These are phyloP conservation scores for Linanthus parryae DNA, from an alignment of 148 eudicot species.

Conservation along the genomic window DNA sequence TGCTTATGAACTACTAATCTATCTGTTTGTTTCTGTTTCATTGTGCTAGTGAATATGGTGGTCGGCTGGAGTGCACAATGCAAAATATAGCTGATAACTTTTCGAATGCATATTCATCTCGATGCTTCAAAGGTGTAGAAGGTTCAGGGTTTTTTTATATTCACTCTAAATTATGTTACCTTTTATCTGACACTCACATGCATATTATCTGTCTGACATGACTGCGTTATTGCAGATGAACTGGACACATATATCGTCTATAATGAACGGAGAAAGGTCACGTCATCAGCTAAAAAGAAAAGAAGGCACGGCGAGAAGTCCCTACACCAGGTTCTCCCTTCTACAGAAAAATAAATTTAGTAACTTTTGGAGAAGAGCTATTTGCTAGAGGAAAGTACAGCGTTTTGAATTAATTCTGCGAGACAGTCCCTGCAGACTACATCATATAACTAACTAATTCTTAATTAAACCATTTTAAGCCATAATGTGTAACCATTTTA, in stretches of 20 bases:
- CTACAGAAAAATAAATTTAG: no score
- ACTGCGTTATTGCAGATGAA: slow-evolving; percentile 37
- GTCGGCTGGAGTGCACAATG: slow-evolving; percentile 99
- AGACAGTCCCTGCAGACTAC: no score
- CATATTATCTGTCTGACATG: slow-evolving; percentile 9
- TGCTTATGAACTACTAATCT: slow-evolving; percentile 1
- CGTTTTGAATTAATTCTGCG: no score
- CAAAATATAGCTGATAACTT: slow-evolving; percentile 93
- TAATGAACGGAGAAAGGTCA: slow-evolving; percentile 89
- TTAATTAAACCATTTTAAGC: no score
- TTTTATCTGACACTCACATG: neutral
- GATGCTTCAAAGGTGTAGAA: slow-evolving; percentile 53
- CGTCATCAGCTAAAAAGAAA: slow-evolving; percentile 97
- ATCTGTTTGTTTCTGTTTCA: slow-evolving; percentile 12
- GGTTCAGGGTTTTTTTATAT: slow-evolving; percentile 29
- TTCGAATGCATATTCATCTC: slow-evolving; percentile 53
- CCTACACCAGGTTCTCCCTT: slow-evolving; percentile 64
- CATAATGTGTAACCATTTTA: no score
- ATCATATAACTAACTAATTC: no score
- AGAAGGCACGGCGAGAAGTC: slow-evolving; percentile 58
- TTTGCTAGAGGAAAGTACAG: no score
- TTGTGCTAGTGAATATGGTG: slow-evolving; percentile 71
- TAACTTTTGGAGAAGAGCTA: no score
- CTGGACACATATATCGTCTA: slow-evolving; percentile 88
- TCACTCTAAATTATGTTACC: neutral